Conservation (phyloP, 169 alveolate species). For the Eimeria brunetti region DNA sequence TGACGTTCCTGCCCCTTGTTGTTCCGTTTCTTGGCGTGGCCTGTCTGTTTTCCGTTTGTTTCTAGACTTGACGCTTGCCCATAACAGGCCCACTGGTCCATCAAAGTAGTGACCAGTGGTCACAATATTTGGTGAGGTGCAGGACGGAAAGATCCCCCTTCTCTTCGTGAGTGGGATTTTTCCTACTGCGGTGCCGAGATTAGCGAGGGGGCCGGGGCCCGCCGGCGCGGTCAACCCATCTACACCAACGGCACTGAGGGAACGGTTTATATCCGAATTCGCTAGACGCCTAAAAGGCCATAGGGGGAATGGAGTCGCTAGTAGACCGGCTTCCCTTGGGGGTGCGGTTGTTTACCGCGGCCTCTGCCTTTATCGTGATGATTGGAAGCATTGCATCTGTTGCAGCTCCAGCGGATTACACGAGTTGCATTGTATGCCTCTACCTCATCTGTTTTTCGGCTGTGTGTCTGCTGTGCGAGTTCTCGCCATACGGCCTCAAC, state of each 20-base stretch:
- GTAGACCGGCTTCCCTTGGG: constrained; percentile 72
- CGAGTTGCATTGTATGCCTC: constrained; percentile 45
- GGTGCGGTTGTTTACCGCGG: constrained; percentile 74
- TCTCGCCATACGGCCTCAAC: constrained; percentile 78
- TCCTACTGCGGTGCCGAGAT: neutral
- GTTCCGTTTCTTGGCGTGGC: neutral
- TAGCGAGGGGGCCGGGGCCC: neutral
- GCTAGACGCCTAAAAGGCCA: neutral
- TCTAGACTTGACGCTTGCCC: neutral
- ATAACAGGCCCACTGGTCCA: neutral
- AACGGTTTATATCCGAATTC: neutral
- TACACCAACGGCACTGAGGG: neutral
- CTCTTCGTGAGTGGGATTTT: too few relatives aligned
- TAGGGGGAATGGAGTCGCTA: constrained; percentile 33
- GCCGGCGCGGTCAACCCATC: neutral
- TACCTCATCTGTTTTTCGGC: constrained; percentile 38
- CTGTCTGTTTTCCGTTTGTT: neutral
- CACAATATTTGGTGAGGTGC: neutral
- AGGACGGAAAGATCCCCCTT: neutral
- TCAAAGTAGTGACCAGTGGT: constrained; percentile 11
- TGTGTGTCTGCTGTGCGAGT: constrained; percentile 67
- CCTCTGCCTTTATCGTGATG: constrained; percentile 49
- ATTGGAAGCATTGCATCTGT: constrained; percentile 61
- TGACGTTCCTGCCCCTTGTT: neutral
- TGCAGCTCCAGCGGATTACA: constrained; percentile 74